Conservation (phyloP, 1,139 yeast species). For the Suhomyces anneliseae region DNA sequence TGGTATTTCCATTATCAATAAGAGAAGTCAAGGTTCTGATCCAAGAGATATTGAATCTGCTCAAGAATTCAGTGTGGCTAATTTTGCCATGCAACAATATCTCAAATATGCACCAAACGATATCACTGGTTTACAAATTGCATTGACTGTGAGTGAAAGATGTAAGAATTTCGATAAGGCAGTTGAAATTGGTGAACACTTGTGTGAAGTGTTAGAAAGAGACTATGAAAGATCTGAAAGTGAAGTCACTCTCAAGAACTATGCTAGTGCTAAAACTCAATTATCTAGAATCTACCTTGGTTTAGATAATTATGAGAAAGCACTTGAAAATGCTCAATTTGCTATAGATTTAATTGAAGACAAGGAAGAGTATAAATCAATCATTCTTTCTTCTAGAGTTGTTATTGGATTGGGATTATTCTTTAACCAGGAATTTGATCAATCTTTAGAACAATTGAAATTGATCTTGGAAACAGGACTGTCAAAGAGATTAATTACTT, state of each 20-base stretch:
- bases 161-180: conserved; percentile 61
- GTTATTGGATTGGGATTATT: conserved; percentile 71
- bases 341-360: conserved; percentile 49
- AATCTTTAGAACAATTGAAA: conserved; percentile 67
- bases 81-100: conserved; percentile 71
- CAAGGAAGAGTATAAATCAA: conserved; percentile 11
- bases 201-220: conserved; percentile 54
- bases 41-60: conserved; percentile 57
- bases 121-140: conserved; percentile 59
- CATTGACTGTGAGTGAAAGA: conserved; percentile 66
- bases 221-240: conserved; percentile 60
- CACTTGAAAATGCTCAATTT: conserved; percentile 61
- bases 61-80: conserved; percentile 67
- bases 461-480: conserved; percentile 51
- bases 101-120: conserved; percentile 68
- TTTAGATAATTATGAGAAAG: conserved; percentile 48
- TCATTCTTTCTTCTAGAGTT: conserved; percentile 58
- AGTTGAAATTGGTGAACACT: conserved; percentile 42
- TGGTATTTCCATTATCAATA: conserved; percentile 57
- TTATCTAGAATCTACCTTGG: conserved; percentile 73
- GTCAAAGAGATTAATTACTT: conserved; percentile 60
- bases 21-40: conserved; percentile 41
- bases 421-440: conserved; percentile 60
- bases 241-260: conserved; percentile 46
- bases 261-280: conserved; percentile 64